Conservation (phyloP, 768 basidiomycete species). For the Scleroderma bovista region DNA sequence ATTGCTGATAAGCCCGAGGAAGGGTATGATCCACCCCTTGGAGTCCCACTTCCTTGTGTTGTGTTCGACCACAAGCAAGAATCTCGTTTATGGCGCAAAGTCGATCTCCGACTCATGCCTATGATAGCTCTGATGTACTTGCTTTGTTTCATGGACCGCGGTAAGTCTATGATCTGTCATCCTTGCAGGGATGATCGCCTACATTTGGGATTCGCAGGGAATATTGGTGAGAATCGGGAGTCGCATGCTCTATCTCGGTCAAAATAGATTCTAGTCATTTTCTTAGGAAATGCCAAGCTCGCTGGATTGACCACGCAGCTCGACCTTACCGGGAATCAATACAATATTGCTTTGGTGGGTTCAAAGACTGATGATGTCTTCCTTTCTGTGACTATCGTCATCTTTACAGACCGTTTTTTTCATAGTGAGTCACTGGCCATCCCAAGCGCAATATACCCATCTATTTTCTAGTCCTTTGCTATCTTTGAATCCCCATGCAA, state of each 20-base stretch:
- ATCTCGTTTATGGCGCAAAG: slow-evolving; percentile 47
- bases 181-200: background rate
- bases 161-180: slow-evolving; percentile 21
- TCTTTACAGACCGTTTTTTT: slow-evolving; percentile 58
- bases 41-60: background rate
- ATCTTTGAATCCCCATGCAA: slow-evolving; percentile 62
- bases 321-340: slow-evolving; percentile 50
- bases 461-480: slow-evolving; percentile 48
- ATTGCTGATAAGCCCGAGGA: no score
- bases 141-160: slow-evolving; percentile 57
- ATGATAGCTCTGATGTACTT: slow-evolving; percentile 55
- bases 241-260: no score
- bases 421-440: slow-evolving; percentile 41
- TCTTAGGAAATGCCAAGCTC: slow-evolving; percentile 54
- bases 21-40: background rate
- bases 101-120: slow-evolving; percentile 51
- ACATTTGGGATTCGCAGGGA: slow-evolving; percentile 36
- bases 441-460: background rate
- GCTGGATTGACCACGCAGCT: slow-evolving; percentile 47
- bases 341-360: slow-evolving; percentile 60
- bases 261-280: background rate
- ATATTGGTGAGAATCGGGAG: slow-evolving; percentile 39
- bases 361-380: background rate
- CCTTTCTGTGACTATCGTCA: background rate
- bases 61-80: slow-evolving; percentile 36